phyloP scores from a whole-genome alignment of 805 yeast genomes.

The Candida sakaeoensis region DNA sequence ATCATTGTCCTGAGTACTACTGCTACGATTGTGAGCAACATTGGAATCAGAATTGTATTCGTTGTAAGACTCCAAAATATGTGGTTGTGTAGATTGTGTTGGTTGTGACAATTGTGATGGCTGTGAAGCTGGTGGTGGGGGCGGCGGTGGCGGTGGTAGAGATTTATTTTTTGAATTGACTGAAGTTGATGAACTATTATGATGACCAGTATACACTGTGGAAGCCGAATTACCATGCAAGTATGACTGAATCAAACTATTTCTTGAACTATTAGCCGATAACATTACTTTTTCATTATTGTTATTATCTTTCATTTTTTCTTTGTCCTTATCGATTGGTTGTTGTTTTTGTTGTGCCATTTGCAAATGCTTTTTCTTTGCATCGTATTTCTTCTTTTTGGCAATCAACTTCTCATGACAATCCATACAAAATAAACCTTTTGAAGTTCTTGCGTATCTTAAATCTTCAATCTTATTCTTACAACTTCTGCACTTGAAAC shows the following conservation, averaged over 20 bases:
- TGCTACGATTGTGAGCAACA: background rate
- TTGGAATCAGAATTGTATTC: background rate
- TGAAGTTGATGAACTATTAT: constrained; percentile 8
- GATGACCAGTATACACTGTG: background rate
- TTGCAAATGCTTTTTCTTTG: constrained; percentile 33
- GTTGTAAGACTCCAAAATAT: background rate
- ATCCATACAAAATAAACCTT: constrained; percentile 87
- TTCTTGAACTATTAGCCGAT: constrained; percentile 7
- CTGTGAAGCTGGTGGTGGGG: constrained; percentile 1
- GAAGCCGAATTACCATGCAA: constrained; percentile 1
- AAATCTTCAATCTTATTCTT: constrained; percentile 81
- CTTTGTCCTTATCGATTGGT: constrained; percentile 5
- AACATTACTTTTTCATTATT: background rate
- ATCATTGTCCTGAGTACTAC: constrained; percentile 17
- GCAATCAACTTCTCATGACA: constrained; percentile 85
- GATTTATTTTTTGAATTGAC: constrained; percentile 12
- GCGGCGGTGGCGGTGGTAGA: constrained; percentile 16
- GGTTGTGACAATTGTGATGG: too few relatives aligned
- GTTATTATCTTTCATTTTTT: background rate
- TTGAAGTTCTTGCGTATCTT: constrained; percentile 87
- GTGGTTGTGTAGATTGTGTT: background rate
- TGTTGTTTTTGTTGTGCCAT: constrained; percentile 12
- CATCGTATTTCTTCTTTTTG: constrained; percentile 64
- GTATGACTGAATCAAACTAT: constrained; percentile 10
- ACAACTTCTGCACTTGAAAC: constrained; percentile 89